Conservation (phyloP, 495 filamentous ascomycete species). For the Hypoxylon intermedium region DNA sequence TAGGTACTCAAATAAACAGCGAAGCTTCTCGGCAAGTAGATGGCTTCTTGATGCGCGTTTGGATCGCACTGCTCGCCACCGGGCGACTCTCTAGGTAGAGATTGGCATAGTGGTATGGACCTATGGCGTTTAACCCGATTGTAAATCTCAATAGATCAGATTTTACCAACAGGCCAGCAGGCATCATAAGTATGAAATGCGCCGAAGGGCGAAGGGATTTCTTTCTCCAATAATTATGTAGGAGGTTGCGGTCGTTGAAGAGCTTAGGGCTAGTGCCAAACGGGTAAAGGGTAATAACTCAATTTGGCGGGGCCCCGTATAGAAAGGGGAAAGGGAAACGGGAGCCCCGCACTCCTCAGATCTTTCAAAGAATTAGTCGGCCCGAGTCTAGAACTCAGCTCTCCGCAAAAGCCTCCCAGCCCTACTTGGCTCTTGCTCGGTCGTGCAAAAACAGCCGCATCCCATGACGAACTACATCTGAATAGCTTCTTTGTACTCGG, state of each 20-base stretch:
- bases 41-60: background rate
- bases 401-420: conserved; percentile 6
- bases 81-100: background rate
- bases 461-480: background rate
- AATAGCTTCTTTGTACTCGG: conserved; percentile 23
- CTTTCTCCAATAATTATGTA: background rate
- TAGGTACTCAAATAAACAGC: conserved; percentile 7
- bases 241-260: background rate
- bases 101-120: background rate
- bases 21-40: no score
- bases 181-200: conserved; percentile 5
- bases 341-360: conserved; percentile 25
- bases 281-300: background rate
- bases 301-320: conserved; percentile 16
- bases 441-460: conserved; percentile 23
- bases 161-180: no score
- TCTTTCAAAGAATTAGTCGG: conserved; percentile 17
- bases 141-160: conserved; percentile 22
- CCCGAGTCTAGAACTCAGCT: conserved; percentile 29
- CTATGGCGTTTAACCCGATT: conserved; percentile 14
- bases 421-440: background rate
- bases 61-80: background rate
- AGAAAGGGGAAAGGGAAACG: background rate
- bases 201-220: no score
- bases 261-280: background rate